phyloP scores from a whole-genome alignment of 2,329 filamentous ascomycete species.

The Talaromyces sp. region DNA sequence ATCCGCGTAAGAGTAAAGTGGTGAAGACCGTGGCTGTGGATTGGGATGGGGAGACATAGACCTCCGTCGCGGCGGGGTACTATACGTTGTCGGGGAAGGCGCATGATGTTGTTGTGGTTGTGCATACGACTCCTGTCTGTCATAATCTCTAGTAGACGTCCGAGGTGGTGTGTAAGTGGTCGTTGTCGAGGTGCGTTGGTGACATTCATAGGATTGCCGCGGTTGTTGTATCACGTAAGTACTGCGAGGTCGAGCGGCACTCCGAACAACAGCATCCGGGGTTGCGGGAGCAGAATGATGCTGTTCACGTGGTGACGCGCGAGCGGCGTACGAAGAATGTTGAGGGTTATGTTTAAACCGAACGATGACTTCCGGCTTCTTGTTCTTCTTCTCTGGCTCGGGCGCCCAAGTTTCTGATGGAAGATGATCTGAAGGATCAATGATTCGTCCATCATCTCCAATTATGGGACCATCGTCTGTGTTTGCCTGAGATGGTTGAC shows the following conservation, averaged over 20 bases:
- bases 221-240: constrained; percentile 10
- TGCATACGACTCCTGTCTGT: constrained; percentile 21
- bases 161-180: constrained; percentile 25
- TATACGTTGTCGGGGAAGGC: constrained; percentile 17
- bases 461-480: constrained; percentile 57
- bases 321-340: constrained; percentile 22
- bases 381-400: constrained; percentile 58
- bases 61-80: constrained; percentile 13
- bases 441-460: constrained; percentile 60
- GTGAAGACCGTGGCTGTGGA: constrained; percentile 22
- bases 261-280: constrained; percentile 25
- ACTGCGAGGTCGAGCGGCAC: constrained; percentile 17
- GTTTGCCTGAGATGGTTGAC: constrained; percentile 33
- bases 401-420: constrained; percentile 64
- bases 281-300: constrained; percentile 27
- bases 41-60: constrained; percentile 20
- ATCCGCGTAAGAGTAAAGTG: constrained; percentile 30
- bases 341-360: constrained; percentile 43
- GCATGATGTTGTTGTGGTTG: constrained; percentile 21
- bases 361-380: constrained; percentile 48
- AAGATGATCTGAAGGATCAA: constrained; percentile 64
- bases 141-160: constrained; percentile 21
- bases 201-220: constrained; percentile 9
- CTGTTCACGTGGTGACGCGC: constrained; percentile 22
- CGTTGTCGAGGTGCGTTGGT: background rate